These are phyloP conservation scores for Malassezia equina DNA, from an alignment of 1,284 basidiomycete genomes.

Conservation along the genomic window DNA sequence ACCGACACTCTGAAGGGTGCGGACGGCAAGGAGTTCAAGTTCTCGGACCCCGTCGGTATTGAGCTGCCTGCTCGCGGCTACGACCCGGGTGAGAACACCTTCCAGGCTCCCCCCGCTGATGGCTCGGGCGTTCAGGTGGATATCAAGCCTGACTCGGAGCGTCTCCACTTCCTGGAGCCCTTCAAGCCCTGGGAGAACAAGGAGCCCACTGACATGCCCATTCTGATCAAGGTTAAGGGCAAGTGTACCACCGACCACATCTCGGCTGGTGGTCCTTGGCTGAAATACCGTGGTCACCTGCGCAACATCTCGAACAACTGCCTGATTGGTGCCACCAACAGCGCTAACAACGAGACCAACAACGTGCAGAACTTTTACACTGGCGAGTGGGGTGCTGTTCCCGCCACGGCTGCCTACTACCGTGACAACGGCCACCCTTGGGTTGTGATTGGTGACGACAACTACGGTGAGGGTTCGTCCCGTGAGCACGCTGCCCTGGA, in stretches of 20 bases:
- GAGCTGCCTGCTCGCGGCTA: slow-evolving; percentile 91
- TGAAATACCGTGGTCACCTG: slow-evolving; percentile 98
- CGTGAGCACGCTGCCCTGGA: slow-evolving; percentile 96
- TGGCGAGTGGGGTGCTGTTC: slow-evolving; percentile 75
- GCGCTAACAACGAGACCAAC: slow-evolving; percentile 91
- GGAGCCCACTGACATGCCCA: slow-evolving; percentile 74
- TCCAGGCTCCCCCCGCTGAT: slow-evolving; percentile 84
- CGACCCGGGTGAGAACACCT: slow-evolving; percentile 92
- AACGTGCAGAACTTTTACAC: slow-evolving; percentile 79
- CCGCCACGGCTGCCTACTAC: slow-evolving; percentile 74
- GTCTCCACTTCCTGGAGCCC: slow-evolving; percentile 84
- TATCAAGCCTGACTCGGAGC: slow-evolving; percentile 77
- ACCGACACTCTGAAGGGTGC: slow-evolving; percentile 77
- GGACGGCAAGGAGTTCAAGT: slow-evolving; percentile 96
- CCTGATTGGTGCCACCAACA: slow-evolving; percentile 86
- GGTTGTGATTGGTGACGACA: slow-evolving; percentile 71
- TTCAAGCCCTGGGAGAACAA: slow-evolving; percentile 90
- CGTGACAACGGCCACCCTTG: slow-evolving; percentile 81
- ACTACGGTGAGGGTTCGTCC: slow-evolving; percentile 97
- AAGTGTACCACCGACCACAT: slow-evolving; percentile 76
- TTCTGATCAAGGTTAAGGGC: slow-evolving; percentile 96
- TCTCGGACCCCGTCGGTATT: slow-evolving; percentile 74
- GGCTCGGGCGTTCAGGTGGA: slow-evolving; percentile 73
- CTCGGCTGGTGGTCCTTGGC: slow-evolving; percentile 93
- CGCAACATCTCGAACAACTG: slow-evolving; percentile 99